A percentile compares a stretch with the other conserved stretches of the same genome.
Conservation (phyloP, 495 filamentous ascomycete genomes). For the Penicillium paradoxum region DNA sequence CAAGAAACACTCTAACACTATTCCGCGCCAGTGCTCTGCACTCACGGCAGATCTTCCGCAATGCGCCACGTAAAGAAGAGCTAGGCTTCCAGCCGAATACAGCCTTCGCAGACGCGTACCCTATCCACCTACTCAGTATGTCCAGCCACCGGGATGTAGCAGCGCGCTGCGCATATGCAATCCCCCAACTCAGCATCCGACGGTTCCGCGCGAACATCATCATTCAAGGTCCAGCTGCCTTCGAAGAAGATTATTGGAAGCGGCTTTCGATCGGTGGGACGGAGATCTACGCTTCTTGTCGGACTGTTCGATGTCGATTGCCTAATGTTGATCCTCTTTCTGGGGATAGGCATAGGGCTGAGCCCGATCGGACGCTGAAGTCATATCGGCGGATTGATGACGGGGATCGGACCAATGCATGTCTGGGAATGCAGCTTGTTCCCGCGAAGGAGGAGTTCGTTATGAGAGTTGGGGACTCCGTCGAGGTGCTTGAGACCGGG, state of each 20-base stretch:
- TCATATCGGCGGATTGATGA: constrained; percentile 67
- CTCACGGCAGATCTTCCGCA: constrained; percentile 65
- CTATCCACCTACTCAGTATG: constrained; percentile 75
- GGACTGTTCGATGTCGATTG: constrained; percentile 73
- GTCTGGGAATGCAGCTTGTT: constrained; percentile 64
- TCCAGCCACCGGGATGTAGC: constrained; percentile 64
- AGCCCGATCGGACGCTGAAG: constrained; percentile 71
- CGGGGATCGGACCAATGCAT: constrained; percentile 64
- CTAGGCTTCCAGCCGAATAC: constrained; percentile 72
- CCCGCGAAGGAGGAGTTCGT: constrained; percentile 29
- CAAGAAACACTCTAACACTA: constrained; percentile 52
- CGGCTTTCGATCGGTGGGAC: constrained; percentile 50
- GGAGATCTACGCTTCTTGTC: constrained; percentile 57
- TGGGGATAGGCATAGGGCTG: constrained; percentile 60
- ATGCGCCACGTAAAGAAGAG: constrained; percentile 63
- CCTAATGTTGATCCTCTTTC: constrained; percentile 78
- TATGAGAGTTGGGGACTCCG: constrained; percentile 55
- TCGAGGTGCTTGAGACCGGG: constrained; percentile 57
- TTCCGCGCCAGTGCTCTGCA: constrained; percentile 64
- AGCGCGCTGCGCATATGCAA: constrained; percentile 43
- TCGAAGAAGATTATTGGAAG: constrained; percentile 77
- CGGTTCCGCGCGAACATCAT: constrained; percentile 87
- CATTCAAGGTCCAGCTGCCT: constrained; percentile 56
- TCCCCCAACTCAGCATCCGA: constrained; percentile 58
- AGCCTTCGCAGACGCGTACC: constrained; percentile 86